phyloP scores from a whole-genome alignment of 345 rosid species.

The Brassica incana region DNA sequence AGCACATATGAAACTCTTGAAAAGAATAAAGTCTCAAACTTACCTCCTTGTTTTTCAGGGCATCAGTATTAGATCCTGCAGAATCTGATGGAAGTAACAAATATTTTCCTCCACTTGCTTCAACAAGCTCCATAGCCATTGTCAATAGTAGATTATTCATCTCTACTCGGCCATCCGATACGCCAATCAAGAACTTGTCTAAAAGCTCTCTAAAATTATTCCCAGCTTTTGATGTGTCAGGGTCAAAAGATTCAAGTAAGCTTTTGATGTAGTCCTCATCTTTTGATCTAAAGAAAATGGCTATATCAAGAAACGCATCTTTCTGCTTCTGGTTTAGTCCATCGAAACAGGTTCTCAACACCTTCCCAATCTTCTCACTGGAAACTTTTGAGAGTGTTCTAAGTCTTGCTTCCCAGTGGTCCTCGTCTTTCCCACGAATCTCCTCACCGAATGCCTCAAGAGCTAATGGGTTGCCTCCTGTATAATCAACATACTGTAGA shows the following conservation, averaged over 20 bases:
- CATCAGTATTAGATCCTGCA: not conserved
- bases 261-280: not conserved
- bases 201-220: not conserved
- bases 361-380: not conserved
- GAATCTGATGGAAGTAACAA: not conserved
- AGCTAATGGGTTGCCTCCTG: slow-evolving; percentile 46
- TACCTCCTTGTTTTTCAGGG: not conserved
- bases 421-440: not conserved
- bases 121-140: slow-evolving; percentile 13
- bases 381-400: slow-evolving; percentile 5
- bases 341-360: slow-evolving; percentile 23
- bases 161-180: not conserved
- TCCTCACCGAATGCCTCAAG: slow-evolving; percentile 31
- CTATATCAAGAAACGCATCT: slow-evolving; percentile 43
- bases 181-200: slow-evolving; percentile 31
- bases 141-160: slow-evolving; percentile 38
- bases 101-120: not conserved
- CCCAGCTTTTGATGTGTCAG: not conserved
- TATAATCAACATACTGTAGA: slow-evolving; percentile 17
- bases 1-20: not conserved
- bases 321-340: slow-evolving; percentile 21
- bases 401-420: slow-evolving; percentile 25
- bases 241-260: slow-evolving; percentile 5
- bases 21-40: not conserved
- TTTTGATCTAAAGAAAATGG: slow-evolving; percentile 29